phyloP scores from a whole-genome alignment of 108 stramenopile genomes.

The Nitzschia inconspicua region DNA sequence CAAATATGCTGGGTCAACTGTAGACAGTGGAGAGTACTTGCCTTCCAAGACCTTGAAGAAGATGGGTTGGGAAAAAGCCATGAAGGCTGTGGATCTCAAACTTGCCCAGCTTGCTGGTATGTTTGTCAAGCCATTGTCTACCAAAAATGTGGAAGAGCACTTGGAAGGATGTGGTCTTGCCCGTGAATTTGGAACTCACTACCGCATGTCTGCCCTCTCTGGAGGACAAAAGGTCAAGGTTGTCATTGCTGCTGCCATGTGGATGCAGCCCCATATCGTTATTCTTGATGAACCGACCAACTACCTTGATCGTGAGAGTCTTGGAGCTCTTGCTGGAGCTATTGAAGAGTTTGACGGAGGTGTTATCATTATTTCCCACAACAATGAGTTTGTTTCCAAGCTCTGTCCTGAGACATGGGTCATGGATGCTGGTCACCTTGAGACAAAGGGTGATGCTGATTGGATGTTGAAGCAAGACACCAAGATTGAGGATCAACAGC shows the following conservation, averaged over 20 bases:
- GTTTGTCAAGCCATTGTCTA: conserved; percentile 89
- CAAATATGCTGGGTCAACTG: conserved; percentile 83
- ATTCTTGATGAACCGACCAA: conserved; percentile 99
- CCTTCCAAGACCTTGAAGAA: conserved; percentile 93
- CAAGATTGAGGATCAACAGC: conserved; percentile 90
- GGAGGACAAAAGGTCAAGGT: conserved; percentile 99
- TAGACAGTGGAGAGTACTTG: conserved; percentile 87
- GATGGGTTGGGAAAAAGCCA: conserved; percentile 98
- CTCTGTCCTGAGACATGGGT: conserved; percentile 99
- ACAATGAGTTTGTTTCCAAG: conserved; percentile 97
- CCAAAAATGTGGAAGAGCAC: conserved; percentile 98
- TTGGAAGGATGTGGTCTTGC: conserved; percentile 96
- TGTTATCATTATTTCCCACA: conserved; percentile 99
- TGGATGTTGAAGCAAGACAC: conserved; percentile 97
- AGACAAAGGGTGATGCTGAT: conserved; percentile 98
- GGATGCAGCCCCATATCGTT: conserved; percentile 98
- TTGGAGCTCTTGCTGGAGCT: conserved; percentile 97
- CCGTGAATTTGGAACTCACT: conserved; percentile 97
- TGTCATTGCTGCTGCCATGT: conserved; percentile 98
- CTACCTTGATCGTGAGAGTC: conserved; percentile 97
- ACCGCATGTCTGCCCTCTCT: conserved; percentile 97
- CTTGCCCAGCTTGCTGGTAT: conserved; percentile 95
- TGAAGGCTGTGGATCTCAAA: conserved; percentile 98
- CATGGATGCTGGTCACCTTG: conserved; percentile 95
- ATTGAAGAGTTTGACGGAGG: conserved; percentile 97